phyloP scores from a whole-genome alignment of 225 moss, liverwort and hornwort genomes.

The Antitrichia curtipendula region DNA sequence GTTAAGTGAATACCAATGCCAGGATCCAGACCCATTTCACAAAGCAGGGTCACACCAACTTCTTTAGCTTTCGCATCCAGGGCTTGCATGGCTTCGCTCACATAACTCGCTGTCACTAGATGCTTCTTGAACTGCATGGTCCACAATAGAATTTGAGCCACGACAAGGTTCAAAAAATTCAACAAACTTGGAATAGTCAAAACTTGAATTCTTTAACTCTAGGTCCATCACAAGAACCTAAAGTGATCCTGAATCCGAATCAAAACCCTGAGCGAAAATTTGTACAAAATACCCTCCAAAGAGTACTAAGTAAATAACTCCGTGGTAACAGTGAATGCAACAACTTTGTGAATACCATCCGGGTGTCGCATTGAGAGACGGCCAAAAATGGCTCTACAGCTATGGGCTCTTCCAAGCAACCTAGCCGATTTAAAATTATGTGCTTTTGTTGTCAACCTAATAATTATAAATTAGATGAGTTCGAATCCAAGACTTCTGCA shows the following conservation, averaged over 20 bases:
- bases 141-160: not conserved
- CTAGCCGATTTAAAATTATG: not conserved
- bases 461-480: not conserved
- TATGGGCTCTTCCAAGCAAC: not conserved
- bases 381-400: not conserved
- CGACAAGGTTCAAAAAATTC: not conserved
- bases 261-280: not conserved
- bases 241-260: not conserved
- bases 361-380: not conserved
- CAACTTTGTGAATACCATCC: not conserved
- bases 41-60: slow-evolving; percentile 68
- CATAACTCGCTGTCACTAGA: slow-evolving; percentile 89
- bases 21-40: slow-evolving; percentile 97
- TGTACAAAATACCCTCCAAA: not conserved
- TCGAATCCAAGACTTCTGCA: not conserved
- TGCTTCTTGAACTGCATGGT: slow-evolving; percentile 58
- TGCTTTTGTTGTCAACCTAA: not conserved
- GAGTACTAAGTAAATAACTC: not conserved
- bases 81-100: slow-evolving; percentile 69
- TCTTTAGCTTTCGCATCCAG: slow-evolving; percentile 65
- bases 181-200: not conserved
- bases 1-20: slow-evolving; percentile 59
- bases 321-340: not conserved
- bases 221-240: not conserved
- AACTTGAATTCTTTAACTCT: not conserved